Conservation (phyloP, 805 yeast species). For the Myxozyma lipomycoides region DNA sequence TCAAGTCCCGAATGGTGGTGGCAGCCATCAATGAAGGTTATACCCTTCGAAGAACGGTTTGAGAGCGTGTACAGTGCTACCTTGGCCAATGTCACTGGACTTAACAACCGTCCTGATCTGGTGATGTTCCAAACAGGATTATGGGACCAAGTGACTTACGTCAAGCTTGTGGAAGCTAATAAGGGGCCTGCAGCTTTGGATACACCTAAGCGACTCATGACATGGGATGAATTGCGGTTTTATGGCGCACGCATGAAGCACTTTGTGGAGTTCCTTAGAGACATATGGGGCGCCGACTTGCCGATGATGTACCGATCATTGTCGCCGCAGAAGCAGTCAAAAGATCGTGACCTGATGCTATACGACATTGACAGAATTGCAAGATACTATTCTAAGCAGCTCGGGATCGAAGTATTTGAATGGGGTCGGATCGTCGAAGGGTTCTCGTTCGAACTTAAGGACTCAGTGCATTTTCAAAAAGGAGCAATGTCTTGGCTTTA, state of each 20-base stretch:
- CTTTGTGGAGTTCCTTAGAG: slow-evolving; percentile 6
- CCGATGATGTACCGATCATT: slow-evolving; percentile 23
- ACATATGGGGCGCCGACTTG: slow-evolving; percentile 10
- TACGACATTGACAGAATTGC: slow-evolving; percentile 14
- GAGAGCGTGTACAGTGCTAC: slow-evolving; percentile 8
- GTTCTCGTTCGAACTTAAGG: slow-evolving; percentile 7
- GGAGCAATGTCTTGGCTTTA: slow-evolving; percentile 8
- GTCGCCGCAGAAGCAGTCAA: slow-evolving; percentile 6
- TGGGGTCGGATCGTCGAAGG: slow-evolving; percentile 19
- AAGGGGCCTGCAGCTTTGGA: background rate
- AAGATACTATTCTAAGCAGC: slow-evolving; percentile 8
- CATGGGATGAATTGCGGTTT: slow-evolving; percentile 19
- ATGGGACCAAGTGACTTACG: slow-evolving; percentile 25
- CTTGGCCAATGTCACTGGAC: background rate
- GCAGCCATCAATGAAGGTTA: slow-evolving; percentile 9
- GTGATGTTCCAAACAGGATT: slow-evolving; percentile 20
- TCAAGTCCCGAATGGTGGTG: slow-evolving; percentile 25
- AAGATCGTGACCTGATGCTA: slow-evolving; percentile 14
- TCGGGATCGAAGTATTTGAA: slow-evolving; percentile 19
- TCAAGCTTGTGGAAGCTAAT: slow-evolving; percentile 5
- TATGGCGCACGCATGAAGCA: slow-evolving; percentile 10
- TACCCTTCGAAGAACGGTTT: slow-evolving; percentile 24
- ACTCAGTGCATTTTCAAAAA: slow-evolving; percentile 5
- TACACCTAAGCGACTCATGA: slow-evolving; percentile 2
- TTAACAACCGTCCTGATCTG: slow-evolving; percentile 15